A percentile compares a stretch with the other conserved stretches of the same genome.
Evolutionary conservation across 2,329 filamentous ascomycete species (phyloP).

Genomic region (Calonectria ilicicola): DNA sequence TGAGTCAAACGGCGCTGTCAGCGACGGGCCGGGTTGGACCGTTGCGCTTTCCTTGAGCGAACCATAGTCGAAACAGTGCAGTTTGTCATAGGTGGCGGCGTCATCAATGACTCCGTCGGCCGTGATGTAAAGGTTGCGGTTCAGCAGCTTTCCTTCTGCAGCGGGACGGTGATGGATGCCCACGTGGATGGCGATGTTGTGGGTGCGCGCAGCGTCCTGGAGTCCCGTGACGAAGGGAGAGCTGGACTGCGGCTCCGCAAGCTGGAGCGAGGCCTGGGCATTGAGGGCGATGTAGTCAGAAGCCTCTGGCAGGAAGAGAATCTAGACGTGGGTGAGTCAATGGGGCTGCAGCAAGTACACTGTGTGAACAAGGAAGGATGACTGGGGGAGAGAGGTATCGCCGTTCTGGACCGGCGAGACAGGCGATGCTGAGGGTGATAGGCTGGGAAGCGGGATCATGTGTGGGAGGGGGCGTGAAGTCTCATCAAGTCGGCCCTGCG

Average conservation of each 20-base stretch:
- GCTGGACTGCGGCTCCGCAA: constrained; percentile 74
- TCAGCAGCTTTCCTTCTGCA: constrained; percentile 54
- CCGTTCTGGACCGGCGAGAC: constrained; percentile 19
- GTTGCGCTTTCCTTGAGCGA: constrained; percentile 63
- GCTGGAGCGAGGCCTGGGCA: constrained; percentile 74
- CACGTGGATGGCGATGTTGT: constrained; percentile 81
- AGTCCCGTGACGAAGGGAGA: constrained; percentile 84
- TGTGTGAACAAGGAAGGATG: constrained; percentile 28
- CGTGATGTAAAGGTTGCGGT: constrained; percentile 66
- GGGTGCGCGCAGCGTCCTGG: constrained; percentile 72
- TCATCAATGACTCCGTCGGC: constrained; percentile 56
- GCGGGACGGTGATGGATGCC: constrained; percentile 81
- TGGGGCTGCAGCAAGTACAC: constrained; percentile 34
- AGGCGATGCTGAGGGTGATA: not conserved
- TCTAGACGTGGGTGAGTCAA: constrained; percentile 53
- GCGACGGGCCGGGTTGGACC: constrained; percentile 74
- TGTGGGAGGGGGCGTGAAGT: constrained; percentile 12
- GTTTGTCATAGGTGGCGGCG: constrained; percentile 78
- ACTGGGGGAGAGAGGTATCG: constrained; percentile 25
- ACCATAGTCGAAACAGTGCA: constrained; percentile 87
- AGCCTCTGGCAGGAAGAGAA: constrained; percentile 93
- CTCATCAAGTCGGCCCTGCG: constrained; percentile 26
- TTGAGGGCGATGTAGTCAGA: constrained; percentile 86
- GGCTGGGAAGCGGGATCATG: not conserved
- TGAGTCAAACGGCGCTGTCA: constrained; percentile 79